Evolutionary conservation across 345 rosid genomes (phyloP), one percentile per base, ranked within the genome.

Genomic region (Syzygium aqueum): DNA sequence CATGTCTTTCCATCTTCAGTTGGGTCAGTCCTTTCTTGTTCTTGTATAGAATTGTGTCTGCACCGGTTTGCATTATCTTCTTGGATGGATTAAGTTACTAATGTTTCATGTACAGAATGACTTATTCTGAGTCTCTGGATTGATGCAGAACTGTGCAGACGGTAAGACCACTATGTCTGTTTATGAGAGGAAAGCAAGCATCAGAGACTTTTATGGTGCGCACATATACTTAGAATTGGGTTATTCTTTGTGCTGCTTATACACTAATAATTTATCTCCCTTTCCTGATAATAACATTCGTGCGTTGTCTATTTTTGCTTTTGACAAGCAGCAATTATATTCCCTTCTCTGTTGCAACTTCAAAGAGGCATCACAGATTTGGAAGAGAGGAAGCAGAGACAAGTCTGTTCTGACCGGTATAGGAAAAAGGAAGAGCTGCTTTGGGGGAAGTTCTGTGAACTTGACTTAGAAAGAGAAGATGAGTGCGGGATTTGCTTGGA

Each of bases 401-500:
- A 95, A 77, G 85, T 89, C 3, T 94, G 96, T 85, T 87, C 56
- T 30, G 84, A 82, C 85, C 90, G 92, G 84, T 96, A 92, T 89
- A 91, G 91, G 65, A 96, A 86, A 87, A 94, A 91, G 51, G 94
- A 94, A 73, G 97, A 93, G 27, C 51, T 51, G 11, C 89, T 86
- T 49, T 89, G 87, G 54, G 89, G 93, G 54, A 93, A 93, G 86
- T 87, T 92, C 86, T 93, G 94, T 5, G 93, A 88, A 87, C 86
- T 88, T 73, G 97, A 96, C 87, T 30, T 85, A 0, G 97, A 96
- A 86, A 87, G 94, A 87, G 98, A 96, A 89, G 94, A 93, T 61
- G 98, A 96, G 89, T 96, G 98, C 59, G 96, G 95, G 53, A 96
- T 96, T 90, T 96, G 98, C 89, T 85, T 96, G 93, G 98, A 93